Evolutionary conservation across 441 rosid genomes (phyloP).

Genomic region (Syzygium malaccense): DNA sequence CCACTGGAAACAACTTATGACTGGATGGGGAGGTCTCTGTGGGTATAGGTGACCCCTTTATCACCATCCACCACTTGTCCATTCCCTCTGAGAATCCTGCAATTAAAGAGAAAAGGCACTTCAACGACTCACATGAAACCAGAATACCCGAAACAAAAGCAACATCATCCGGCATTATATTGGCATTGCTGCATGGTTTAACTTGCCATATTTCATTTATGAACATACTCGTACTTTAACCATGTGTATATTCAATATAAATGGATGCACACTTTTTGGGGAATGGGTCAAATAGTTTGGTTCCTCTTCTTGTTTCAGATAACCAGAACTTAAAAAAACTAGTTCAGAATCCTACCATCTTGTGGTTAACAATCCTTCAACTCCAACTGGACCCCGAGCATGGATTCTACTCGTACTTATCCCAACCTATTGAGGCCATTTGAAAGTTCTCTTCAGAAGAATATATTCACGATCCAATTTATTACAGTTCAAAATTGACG

Average conservation of each 20-base stretch:
- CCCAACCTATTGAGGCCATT: constrained; percentile 58
- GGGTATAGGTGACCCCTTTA: constrained; percentile 64
- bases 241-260: background rate
- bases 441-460: background rate
- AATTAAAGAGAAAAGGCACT: background rate
- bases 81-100: constrained; percentile 86
- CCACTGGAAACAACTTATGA: background rate
- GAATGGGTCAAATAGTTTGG: background rate
- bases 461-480: background rate
- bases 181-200: background rate
- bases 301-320: background rate
- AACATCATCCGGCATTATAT: background rate
- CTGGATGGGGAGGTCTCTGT: constrained; percentile 43
- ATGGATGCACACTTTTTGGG: background rate
- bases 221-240: background rate
- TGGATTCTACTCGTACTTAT: constrained; percentile 97
- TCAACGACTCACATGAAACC: background rate
- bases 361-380: constrained; percentile 90
- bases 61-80: constrained; percentile 96
- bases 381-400: constrained; percentile 99
- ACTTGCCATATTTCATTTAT: background rate
- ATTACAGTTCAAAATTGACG: background rate
- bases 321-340: background rate
- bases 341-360: constrained; percentile 50
- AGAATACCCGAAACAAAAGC: background rate